Conservation (phyloP, 1,284 basidiomycete species). For the Ceratobasidium sp. region DNA sequence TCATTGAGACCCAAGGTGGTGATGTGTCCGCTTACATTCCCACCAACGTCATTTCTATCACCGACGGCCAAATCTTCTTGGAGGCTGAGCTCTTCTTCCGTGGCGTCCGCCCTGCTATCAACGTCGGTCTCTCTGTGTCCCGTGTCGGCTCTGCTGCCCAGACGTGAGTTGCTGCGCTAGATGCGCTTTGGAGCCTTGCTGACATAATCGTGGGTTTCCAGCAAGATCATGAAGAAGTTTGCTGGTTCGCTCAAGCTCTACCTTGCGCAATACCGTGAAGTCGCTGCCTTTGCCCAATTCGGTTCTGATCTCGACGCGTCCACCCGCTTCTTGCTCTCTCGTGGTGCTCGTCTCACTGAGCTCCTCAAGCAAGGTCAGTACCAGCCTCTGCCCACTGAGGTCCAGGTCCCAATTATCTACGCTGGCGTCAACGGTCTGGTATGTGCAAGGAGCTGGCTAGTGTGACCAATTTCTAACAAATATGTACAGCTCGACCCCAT, state of each 20-base stretch:
- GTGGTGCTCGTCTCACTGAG: conserved; percentile 98
- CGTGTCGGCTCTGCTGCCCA: conserved; percentile 99
- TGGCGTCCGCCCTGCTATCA: conserved; percentile 98
- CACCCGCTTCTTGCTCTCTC: conserved; percentile 95
- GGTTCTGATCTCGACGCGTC: conserved; percentile 99
- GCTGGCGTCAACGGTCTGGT: conserved; percentile 99
- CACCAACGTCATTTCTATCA: conserved; percentile 93
- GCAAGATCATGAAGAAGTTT: conserved; percentile 99
- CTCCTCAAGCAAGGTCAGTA: conserved; percentile 99
- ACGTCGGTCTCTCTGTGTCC: conserved; percentile 99
- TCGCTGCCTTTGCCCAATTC: conserved; percentile 99
- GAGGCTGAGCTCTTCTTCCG: conserved; percentile 99
- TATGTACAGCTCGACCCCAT: conserved; percentile 82
- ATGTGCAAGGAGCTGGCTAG: conserved; percentile 55
- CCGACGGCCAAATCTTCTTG: conserved; percentile 99
- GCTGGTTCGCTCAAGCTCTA: conserved; percentile 99
- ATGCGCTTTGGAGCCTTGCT: not conserved
- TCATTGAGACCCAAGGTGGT: conserved; percentile 99
- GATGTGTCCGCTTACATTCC: conserved; percentile 98
- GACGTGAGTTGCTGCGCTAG: conserved; percentile 71
- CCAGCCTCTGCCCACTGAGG: conserved; percentile 90
- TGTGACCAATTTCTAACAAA: conserved; percentile 44
- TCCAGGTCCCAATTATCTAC: conserved; percentile 99
- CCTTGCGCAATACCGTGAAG: conserved; percentile 99
- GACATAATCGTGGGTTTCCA: conserved; percentile 54